These are phyloP conservation scores for Cnidoscolus chayamansa DNA, from an alignment of 441 rosid genomes.

Conservation along the genomic window DNA sequence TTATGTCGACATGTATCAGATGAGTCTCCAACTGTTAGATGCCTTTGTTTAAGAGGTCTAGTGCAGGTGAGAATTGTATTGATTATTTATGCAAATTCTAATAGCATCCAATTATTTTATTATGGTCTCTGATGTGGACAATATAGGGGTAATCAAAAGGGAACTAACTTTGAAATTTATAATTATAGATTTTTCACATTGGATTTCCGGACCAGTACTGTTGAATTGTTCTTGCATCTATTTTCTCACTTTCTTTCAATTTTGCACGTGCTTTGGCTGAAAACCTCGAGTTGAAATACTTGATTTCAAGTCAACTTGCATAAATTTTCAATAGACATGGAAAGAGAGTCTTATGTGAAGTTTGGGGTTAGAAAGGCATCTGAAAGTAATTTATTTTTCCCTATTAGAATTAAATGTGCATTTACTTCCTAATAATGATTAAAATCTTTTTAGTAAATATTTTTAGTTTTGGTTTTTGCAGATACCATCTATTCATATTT, in stretches of 20 bases:
- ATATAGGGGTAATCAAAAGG: neutral
- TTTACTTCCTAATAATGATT: neutral
- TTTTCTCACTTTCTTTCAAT: neutral
- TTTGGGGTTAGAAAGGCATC: neutral
- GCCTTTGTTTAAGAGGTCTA: slow-evolving; percentile 94
- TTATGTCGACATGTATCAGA: slow-evolving; percentile 94
- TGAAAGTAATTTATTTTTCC: neutral
- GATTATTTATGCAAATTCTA: neutral
- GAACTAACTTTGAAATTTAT: neutral
- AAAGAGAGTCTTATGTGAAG: neutral
- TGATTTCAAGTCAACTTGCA: neutral
- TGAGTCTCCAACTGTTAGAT: slow-evolving; percentile 90
- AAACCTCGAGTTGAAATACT: neutral
- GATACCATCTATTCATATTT: slow-evolving; percentile 85
- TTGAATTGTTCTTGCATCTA: slow-evolving; percentile 1
- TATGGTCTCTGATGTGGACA: slow-evolving; percentile 12
- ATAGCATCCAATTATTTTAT: neutral
- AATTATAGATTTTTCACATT: neutral
- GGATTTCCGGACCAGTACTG: neutral
- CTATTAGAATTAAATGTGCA: neutral
- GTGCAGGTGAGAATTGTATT: slow-evolving; percentile 58
- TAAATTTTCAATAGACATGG: neutral
- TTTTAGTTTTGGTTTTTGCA: slow-evolving; percentile 33
- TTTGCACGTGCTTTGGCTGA: neutral
- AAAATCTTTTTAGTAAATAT: slow-evolving; percentile 1